Evolutionary conservation across 192 early-diverging fungal genomes (phyloP).

Genomic region (Coemansia sp.): DNA sequence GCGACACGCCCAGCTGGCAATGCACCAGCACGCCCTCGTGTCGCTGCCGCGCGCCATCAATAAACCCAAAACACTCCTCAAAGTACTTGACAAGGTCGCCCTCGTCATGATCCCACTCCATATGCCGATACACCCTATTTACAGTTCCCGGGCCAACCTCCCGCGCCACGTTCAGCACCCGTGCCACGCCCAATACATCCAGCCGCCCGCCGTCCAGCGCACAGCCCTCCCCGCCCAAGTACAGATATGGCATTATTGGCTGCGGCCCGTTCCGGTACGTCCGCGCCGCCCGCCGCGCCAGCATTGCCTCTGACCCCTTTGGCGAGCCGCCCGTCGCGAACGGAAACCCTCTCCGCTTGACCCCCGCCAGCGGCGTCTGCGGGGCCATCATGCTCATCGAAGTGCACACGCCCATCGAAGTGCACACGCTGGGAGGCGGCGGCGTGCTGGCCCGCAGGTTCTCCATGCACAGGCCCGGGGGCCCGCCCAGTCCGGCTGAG

Average conservation of each 20-base stretch:
- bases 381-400: background rate
- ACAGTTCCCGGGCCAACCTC: slow-evolving; percentile 2
- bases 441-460: background rate
- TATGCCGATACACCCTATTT: slow-evolving; percentile 50
- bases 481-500: too few species aligned
- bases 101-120: slow-evolving; percentile 71
- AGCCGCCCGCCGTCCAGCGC: slow-evolving; percentile 12
- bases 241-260: slow-evolving; percentile 43
- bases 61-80: slow-evolving; percentile 56
- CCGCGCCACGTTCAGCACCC: slow-evolving; percentile 29
- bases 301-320: slow-evolving; percentile 8
- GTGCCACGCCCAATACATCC: background rate
- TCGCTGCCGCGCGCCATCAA: slow-evolving; percentile 53
- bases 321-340: background rate
- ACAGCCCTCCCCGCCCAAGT: slow-evolving; percentile 29
- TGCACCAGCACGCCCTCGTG: slow-evolving; percentile 68
- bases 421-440: background rate
- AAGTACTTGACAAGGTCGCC: slow-evolving; percentile 59
- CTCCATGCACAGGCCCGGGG: background rate
- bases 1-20: slow-evolving; percentile 85
- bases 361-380: background rate
- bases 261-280: slow-evolving; percentile 31
- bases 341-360: background rate
- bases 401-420: background rate
- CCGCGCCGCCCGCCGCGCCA: slow-evolving; percentile 24